Evolutionary conservation across 805 yeast genomes (phyloP), one percentile per base, ranked within the genome.

Genomic region (Barnettozyma botsteinii): DNA sequence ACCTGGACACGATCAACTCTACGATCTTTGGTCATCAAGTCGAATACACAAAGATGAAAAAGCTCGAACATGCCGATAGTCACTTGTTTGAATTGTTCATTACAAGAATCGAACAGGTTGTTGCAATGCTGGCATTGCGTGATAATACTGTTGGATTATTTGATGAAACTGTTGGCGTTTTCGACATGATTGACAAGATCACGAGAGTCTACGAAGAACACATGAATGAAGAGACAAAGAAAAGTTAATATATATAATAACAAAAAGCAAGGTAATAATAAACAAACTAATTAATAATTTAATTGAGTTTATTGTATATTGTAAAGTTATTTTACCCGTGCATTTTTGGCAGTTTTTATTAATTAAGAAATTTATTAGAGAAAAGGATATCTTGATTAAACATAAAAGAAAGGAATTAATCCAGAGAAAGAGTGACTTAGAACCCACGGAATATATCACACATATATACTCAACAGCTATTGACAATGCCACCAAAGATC

Each of bases 31-130:
- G 75, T 12, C 73, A 73, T 6, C 38, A 46, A 7, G 28, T 56
- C 7, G 57, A 55, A 23, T 31, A 35, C 7, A 41, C 47, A 0
- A 50, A 44, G 14, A 29, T 48, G 15, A 54, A 56, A 20, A 70
- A 58, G 33, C 41, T 43, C 20, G 87, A 81, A 31, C 54, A 48
- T 36, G 14, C 45, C 9, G 55, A 79, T 29, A 58, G 78, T 30
- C 65, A 71, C 5, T 66, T 81, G 32, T 63, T 84, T 45, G 86
- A 81, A 42, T 83, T 79, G 48, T 61, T 81, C 21, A 73, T 82
- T 12, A 75, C 88, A 0, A 69, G 94, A 56, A 65, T 85, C 29
- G 95, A 85, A 54, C 71, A 76, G 38, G 67, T 75, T 43, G 74
- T 75, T 13, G 65, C 72, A 1, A 46, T 68, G 33, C 49, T 77